phyloP scores from a whole-genome alignment of 139 green algal genomes.

The Picochlorum costavermella region DNA sequence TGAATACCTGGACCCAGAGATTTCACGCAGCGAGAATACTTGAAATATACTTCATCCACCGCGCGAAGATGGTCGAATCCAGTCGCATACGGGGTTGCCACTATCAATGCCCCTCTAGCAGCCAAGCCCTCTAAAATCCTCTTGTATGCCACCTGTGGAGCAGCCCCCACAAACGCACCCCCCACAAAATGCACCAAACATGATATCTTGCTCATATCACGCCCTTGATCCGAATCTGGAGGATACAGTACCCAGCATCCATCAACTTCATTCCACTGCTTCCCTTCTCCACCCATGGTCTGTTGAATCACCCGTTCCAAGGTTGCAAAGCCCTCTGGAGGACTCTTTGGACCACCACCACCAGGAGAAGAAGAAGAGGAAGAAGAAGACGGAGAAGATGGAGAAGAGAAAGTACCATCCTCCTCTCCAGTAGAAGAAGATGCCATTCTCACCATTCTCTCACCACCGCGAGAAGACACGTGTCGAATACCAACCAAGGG shows the following conservation, averaged over 20 bases:
- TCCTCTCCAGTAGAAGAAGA: not conserved
- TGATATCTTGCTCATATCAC: not conserved
- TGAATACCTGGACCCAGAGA: slow-evolving; percentile 33
- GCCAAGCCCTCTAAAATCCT: slow-evolving; percentile 71
- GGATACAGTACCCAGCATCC: slow-evolving; percentile 57
- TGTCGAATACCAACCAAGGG: too few relatives aligned
- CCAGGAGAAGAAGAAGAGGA: not conserved
- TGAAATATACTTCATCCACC: slow-evolving; percentile 79
- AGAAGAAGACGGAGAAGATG: not conserved
- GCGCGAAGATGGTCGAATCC: slow-evolving; percentile 84
- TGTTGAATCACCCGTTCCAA: slow-evolving; percentile 13
- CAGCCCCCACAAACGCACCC: slow-evolving; percentile 83
- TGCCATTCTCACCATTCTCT: not conserved
- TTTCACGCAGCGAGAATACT: slow-evolving; percentile 63
- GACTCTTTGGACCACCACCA: not conserved
- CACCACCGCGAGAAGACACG: too few relatives aligned
- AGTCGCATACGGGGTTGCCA: slow-evolving; percentile 71
- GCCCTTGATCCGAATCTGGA: not conserved
- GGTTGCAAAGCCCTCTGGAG: slow-evolving; percentile 8
- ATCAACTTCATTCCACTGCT: slow-evolving; percentile 56
- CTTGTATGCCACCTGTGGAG: slow-evolving; percentile 72
- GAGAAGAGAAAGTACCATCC: too few relatives aligned
- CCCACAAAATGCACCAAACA: slow-evolving; percentile 81
- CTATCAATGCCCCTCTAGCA: slow-evolving; percentile 57
- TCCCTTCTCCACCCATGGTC: slow-evolving; percentile 12